Evolutionary conservation across 2,329 filamentous ascomycete species (phyloP).

Genomic region (Botrytis fragariae): DNA sequence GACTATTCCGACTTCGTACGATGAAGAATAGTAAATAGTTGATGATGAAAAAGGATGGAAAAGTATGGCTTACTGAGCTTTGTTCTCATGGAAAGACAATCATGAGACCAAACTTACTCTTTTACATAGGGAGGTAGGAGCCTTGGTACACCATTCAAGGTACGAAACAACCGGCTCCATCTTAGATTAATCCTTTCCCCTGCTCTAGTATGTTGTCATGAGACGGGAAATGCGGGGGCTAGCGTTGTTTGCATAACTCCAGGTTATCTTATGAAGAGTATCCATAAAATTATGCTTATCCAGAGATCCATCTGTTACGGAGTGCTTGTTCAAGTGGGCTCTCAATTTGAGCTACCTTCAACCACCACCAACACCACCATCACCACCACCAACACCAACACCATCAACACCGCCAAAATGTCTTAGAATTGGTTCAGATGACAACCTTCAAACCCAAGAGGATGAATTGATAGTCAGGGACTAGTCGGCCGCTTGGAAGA

Average conservation of each 20-base stretch:
- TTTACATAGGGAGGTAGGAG: background rate
- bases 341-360: background rate
- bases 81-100: background rate
- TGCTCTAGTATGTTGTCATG: conserved; percentile 5
- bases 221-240: conserved; percentile 11
- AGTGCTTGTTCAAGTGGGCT: background rate
- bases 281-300: background rate
- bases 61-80: background rate
- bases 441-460: background rate
- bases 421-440: background rate
- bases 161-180: background rate
- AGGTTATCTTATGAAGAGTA: background rate
- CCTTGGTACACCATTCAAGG: background rate
- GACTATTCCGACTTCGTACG: background rate
- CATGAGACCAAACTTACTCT: background rate
- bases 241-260: background rate
- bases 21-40: background rate
- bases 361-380: background rate
- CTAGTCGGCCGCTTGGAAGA: background rate
- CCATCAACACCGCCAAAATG: background rate
- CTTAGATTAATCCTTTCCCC: background rate
- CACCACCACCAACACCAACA: background rate
- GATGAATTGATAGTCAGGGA: background rate
- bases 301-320: no score
- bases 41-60: background rate